Conservation (phyloP, 805 yeast species). For the Yarrowia bubula region DNA sequence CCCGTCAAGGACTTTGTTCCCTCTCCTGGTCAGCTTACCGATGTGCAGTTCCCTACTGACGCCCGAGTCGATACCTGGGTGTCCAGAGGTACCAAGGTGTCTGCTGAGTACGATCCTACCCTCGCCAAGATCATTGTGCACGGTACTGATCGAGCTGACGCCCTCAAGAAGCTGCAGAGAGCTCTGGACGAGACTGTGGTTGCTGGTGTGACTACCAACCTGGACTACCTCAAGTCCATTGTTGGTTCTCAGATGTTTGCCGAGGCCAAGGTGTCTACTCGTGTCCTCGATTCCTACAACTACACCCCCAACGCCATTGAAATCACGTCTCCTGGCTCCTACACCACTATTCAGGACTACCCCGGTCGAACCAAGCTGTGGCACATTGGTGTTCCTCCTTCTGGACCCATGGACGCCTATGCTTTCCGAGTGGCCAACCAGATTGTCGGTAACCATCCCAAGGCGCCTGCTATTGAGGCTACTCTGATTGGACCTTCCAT, state of each 20-base stretch:
- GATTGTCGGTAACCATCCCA: conserved; percentile 79
- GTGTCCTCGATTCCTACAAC: conserved; percentile 75
- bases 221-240: conserved; percentile 83
- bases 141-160: conserved; percentile 84
- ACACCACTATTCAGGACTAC: conserved; percentile 94
- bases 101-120: conserved; percentile 96
- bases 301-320: conserved; percentile 85
- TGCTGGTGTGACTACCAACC: conserved; percentile 83
- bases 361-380: conserved; percentile 85
- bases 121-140: conserved; percentile 94
- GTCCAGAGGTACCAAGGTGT: conserved; percentile 75
- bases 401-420: conserved; percentile 96
- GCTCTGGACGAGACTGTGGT: conserved; percentile 86
- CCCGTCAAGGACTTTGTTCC: conserved; percentile 95
- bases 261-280: conserved; percentile 80
- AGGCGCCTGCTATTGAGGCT: conserved; percentile 86
- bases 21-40: conserved; percentile 90
- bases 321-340: conserved; percentile 84
- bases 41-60: conserved; percentile 81
- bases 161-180: conserved; percentile 67
- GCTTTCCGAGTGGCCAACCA: conserved; percentile 87
- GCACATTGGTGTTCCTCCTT: conserved; percentile 96
- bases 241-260: conserved; percentile 83
- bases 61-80: conserved; percentile 97
- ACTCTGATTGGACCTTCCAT: conserved; percentile 86